Evolutionary conservation across 768 basidiomycete genomes (phyloP).

Genomic region (Russula griseocarnosa): DNA sequence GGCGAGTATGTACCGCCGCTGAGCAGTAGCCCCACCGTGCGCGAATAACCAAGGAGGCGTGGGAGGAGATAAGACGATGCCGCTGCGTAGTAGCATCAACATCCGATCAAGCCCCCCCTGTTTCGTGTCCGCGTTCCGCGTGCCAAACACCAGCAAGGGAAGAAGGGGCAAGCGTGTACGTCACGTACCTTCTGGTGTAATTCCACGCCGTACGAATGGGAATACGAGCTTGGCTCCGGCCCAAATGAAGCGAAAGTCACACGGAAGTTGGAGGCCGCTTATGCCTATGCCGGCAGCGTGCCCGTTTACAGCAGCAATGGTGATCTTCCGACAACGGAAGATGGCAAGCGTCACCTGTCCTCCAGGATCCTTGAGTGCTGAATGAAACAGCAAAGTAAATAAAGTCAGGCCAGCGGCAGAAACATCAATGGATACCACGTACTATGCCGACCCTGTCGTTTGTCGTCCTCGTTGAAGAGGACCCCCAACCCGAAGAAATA

Average conservation of each 20-base stretch:
- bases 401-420: neutral
- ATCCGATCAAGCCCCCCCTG: neutral
- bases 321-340: constrained; percentile 52
- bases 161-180: neutral
- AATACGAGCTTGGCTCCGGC: constrained; percentile 47
- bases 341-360: constrained; percentile 47
- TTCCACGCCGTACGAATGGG: constrained; percentile 50
- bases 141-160: neutral
- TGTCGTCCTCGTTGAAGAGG: constrained; percentile 38
- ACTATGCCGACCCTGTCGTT: constrained; percentile 49
- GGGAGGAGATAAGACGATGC: constrained; percentile 50
- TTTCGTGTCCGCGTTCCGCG: neutral
- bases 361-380: constrained; percentile 49
- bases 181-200: constrained; percentile 44
- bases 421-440: constrained; percentile 15
- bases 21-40: constrained; percentile 49
- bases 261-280: constrained; percentile 48
- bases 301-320: constrained; percentile 50
- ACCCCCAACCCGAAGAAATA: constrained; percentile 45
- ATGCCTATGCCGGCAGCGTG: constrained; percentile 51
- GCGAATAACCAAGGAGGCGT: constrained; percentile 49
- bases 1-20: constrained; percentile 45
- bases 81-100: constrained; percentile 28
- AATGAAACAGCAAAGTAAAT: too few species aligned
- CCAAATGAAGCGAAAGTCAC: constrained; percentile 52